phyloP scores from a whole-genome alignment of 371 early-diverging fungal species.

The Circinella umbellata region DNA sequence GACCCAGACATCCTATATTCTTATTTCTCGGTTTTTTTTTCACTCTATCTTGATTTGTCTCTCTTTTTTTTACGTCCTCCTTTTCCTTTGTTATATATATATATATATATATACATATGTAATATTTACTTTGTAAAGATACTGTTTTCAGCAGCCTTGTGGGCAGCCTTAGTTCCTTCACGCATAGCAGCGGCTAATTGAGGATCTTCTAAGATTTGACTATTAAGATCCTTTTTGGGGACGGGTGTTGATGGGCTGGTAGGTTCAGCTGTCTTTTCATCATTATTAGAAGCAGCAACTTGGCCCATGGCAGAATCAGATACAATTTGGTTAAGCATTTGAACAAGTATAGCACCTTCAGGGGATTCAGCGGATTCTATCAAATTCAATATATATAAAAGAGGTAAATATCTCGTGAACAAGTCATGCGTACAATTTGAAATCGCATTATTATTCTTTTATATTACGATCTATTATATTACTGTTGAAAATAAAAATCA shows the following conservation, averaged over 20 bases:
- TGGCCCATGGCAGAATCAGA: constrained; percentile 26
- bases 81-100: not conserved
- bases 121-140: constrained; percentile 57
- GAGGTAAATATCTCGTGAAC: constrained; percentile 1
- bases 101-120: not conserved
- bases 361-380: constrained; percentile 44
- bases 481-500: too few relatives aligned
- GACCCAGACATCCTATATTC: not conserved
- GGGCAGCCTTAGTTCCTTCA: constrained; percentile 65
- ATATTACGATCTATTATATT: too few relatives aligned
- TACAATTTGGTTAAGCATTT: constrained; percentile 41
- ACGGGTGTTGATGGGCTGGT: not conserved
- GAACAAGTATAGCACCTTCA: constrained; percentile 45
- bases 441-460: not conserved
- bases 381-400: not conserved
- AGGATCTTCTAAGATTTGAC: constrained; percentile 40
- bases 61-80: not conserved
- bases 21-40: not conserved
- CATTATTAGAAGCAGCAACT: constrained; percentile 17
- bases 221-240: constrained; percentile 5
- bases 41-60: not conserved
- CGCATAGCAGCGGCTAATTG: constrained; percentile 55
- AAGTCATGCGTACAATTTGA: not conserved
- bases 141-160: constrained; percentile 63
- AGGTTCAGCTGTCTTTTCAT: constrained; percentile 10